These are phyloP conservation scores for Starmerella powellii DNA, from an alignment of 805 yeast species.

Conservation along the genomic window DNA sequence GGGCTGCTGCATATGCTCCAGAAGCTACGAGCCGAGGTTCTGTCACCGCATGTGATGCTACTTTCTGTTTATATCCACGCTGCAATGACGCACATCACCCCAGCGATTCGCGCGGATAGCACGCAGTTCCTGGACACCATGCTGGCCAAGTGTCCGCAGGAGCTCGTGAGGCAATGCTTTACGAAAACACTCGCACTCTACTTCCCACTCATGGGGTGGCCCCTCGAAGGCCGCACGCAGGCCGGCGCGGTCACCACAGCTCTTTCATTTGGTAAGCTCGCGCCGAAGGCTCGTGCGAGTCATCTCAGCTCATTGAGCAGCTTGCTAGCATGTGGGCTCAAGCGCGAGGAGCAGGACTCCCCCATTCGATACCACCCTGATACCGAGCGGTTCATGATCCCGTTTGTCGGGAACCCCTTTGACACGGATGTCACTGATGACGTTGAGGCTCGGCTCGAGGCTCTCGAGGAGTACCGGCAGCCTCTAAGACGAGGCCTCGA, in stretches of 20 bases:
- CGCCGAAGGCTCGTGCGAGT: conserved; percentile 20
- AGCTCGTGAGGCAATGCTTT: conserved; percentile 20
- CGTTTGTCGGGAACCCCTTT: conserved; percentile 17
- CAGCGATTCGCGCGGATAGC: conserved; percentile 64
- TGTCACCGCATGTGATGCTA: conserved; percentile 30
- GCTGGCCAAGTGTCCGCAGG: conserved; percentile 30
- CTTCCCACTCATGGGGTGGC: conserved; percentile 68
- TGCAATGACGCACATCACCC: conserved; percentile 85
- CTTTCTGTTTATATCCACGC: conserved; percentile 64
- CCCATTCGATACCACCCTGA: conserved; percentile 15
- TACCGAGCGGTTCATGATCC: conserved; percentile 13
- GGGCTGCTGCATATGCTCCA: conserved; percentile 37
- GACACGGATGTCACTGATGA: conserved; percentile 21
- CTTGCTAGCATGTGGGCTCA: conserved; percentile 18
- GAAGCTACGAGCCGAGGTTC: conserved; percentile 18
- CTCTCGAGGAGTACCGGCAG: conserved; percentile 4
- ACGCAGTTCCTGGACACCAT: conserved; percentile 53
- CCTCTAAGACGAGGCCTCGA: conserved; percentile 14
- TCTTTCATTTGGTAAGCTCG: conserved; percentile 21
- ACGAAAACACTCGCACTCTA: conserved; percentile 39
- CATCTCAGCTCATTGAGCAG: conserved; percentile 20
- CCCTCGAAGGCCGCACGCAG: conserved; percentile 11
- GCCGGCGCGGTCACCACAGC: conserved; percentile 18
- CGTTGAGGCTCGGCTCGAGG: conserved; percentile 21
- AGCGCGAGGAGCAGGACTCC: conserved; percentile 1